Percentiles rank a stretch among this genome's conserved stretches.
Evolutionary conservation across 2,329 filamentous ascomycete genomes (phyloP).

Genomic region (Colletotrichum sp.): DNA sequence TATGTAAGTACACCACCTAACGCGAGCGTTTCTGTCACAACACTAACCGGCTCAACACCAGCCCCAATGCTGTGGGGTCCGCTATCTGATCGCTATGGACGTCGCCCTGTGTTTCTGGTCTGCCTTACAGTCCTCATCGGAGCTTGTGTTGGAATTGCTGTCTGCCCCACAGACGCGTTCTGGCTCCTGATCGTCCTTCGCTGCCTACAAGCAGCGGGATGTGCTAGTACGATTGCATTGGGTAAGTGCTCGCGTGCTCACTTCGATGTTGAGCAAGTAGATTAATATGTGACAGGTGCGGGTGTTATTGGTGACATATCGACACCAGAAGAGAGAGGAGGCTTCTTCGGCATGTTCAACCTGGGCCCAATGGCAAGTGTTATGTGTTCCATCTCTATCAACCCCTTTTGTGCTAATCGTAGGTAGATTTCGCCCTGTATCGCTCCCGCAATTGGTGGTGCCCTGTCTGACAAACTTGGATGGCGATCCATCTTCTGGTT

Average conservation of each 20-base stretch:
- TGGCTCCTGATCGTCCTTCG: slow-evolving; percentile 35
- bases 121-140: slow-evolving; percentile 33
- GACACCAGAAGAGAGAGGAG: slow-evolving; percentile 32
- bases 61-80: slow-evolving; percentile 39
- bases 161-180: slow-evolving; percentile 33
- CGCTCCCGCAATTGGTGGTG: slow-evolving; percentile 55
- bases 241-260: background rate
- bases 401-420: background rate
- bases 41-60: background rate
- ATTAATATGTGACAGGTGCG: slow-evolving; percentile 20
- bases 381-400: background rate
- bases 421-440: slow-evolving; percentile 44
- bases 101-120: slow-evolving; percentile 30
- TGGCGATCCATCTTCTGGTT: slow-evolving; percentile 61
- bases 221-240: slow-evolving; percentile 37
- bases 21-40: too few relatives aligned
- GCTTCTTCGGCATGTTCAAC: slow-evolving; percentile 37
- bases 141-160: slow-evolving; percentile 33
- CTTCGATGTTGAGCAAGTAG: background rate
- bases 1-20: background rate
- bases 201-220: slow-evolving; percentile 33
- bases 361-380: slow-evolving; percentile 30
- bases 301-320: slow-evolving; percentile 37
- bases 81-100: slow-evolving; percentile 34
- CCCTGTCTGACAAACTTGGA: slow-evolving; percentile 48